Conservation (phyloP, 345 rosid species). For the Melaleuca alternifolia region DNA sequence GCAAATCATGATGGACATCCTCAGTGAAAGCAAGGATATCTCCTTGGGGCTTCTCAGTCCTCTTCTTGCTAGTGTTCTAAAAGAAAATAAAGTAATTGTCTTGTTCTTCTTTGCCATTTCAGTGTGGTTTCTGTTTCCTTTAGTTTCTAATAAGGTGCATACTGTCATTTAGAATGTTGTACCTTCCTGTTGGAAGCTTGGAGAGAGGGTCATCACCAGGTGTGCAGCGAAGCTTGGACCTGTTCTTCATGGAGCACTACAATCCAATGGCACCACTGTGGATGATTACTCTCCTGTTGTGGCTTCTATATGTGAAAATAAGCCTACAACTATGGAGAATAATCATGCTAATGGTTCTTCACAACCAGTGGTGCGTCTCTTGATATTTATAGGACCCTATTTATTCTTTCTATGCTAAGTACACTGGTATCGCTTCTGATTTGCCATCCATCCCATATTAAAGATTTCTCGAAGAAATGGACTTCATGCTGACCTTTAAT, state of each 20-base stretch:
- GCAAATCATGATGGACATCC: conserved; percentile 48
- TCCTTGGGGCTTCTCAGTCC: conserved; percentile 37
- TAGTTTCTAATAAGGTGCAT: neutral
- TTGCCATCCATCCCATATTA: neutral
- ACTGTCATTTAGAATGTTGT: conserved; percentile 27
- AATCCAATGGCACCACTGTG: conserved; percentile 23
- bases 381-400: neutral
- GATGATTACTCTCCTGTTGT: conserved; percentile 50
- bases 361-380: conserved; percentile 35
- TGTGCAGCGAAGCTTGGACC: conserved; percentile 51
- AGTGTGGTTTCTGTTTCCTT: neutral
- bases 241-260: conserved; percentile 38
- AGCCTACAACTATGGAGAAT: conserved; percentile 5
- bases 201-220: conserved; percentile 40
- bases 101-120: neutral
- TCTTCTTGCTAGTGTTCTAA: conserved; percentile 52
- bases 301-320: conserved; percentile 31
- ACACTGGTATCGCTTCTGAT: neutral
- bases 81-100: conserved; percentile 48
- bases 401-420: neutral
- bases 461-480: neutral
- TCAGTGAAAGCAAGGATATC: conserved; percentile 56
- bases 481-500: neutral
- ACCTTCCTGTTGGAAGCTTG: conserved; percentile 41
- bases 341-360: conserved; percentile 9